Evolutionary conservation across 2,329 filamentous ascomycete genomes (phyloP), one percentile per base, ranked within the genome.

Genomic region (Colletotrichum musae): DNA sequence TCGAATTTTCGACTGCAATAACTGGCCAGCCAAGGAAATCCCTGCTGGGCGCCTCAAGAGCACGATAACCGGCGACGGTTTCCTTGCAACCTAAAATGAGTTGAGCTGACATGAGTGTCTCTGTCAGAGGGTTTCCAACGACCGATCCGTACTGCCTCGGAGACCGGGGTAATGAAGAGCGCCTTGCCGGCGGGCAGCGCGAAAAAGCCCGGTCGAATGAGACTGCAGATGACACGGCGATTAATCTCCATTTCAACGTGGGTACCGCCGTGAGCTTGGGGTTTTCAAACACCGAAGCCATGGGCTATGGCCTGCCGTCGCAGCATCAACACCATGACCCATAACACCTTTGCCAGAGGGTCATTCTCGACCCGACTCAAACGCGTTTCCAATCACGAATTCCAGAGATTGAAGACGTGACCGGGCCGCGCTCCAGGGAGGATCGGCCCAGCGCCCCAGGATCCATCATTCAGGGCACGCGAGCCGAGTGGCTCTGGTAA

Each of bases 1-100:
- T 61, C 50, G 45, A 53, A 36, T 61, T 60, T 61, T 67, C 62
- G 63, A 67, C 57, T 41, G 51, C 51, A 67, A 67, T 47, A 57
- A 67, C 56, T 51, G 13, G 52, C 13, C n/a, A 32, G 45, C 57
- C 67, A 70, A 66, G 67, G 62, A 58, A 16, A 48, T 32, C 63
- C 67, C 57, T 70, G 56, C 62, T 43, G 43, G 32, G 56, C 45
- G 36, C 66, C 51, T 60, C 56, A 39, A 48, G 21, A 50, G 57
- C 62, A 70, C 56, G 56, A 70, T 52, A 66, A 52, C 62, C 56
- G 24, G 63, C 57, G 21, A 26, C 36, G 57, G 32, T 39, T 39
- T 56, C 56, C 54, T 59, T 54, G 57, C 63, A 57, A 61, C 63
- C 62, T 58, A 61, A 69, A 41, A 48, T 61, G 56, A 66, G 32